Percentiles rank a stretch among this genome's conserved stretches.
phyloP scores from a whole-genome alignment of 1,284 basidiomycete genomes.

The Leccinum variabile region DNA sequence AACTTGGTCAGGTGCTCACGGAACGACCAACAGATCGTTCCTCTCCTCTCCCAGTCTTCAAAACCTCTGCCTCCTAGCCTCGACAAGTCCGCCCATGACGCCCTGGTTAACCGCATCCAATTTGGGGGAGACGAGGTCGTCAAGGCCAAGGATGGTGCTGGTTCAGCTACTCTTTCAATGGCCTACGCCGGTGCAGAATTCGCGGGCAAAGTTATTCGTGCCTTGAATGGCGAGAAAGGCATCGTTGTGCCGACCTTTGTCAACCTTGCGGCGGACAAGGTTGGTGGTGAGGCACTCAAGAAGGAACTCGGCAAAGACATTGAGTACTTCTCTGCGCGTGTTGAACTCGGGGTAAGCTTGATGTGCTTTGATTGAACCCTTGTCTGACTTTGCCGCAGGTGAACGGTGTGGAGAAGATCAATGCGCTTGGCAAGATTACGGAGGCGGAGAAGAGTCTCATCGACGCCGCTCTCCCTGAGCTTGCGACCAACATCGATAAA shows the following conservation, averaged over 20 bases:
- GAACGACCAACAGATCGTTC: constrained; percentile 72
- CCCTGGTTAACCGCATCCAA: constrained; percentile 87
- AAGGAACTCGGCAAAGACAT: constrained; percentile 67
- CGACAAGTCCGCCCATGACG: constrained; percentile 44
- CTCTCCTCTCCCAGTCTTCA: constrained; percentile 89
- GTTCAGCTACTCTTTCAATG: constrained; percentile 88
- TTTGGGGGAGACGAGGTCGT: constrained; percentile 96
- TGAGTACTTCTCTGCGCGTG: constrained; percentile 81
- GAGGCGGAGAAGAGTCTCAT: constrained; percentile 75
- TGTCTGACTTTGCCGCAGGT: constrained; percentile 41
- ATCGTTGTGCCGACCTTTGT: constrained; percentile 87
- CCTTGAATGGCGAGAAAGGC: constrained; percentile 86
- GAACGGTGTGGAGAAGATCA: constrained; percentile 82
- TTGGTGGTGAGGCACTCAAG: constrained; percentile 63
- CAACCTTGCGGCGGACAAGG: constrained; percentile 74
- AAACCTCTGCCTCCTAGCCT: constrained; percentile 53
- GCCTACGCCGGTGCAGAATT: constrained; percentile 90
- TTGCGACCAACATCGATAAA: constrained; percentile 78
- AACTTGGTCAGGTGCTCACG: constrained; percentile 4
- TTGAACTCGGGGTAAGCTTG: constrained; percentile 78
- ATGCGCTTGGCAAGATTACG: constrained; percentile 72
- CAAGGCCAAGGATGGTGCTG: constrained; percentile 88
- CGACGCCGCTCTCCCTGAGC: constrained; percentile 79
- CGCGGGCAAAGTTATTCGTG: constrained; percentile 76
- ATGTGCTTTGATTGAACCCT: constrained; percentile 7